phyloP scores from a whole-genome alignment of 225 moss, liverwort and hornwort species.

The Bryum argenteum region DNA sequence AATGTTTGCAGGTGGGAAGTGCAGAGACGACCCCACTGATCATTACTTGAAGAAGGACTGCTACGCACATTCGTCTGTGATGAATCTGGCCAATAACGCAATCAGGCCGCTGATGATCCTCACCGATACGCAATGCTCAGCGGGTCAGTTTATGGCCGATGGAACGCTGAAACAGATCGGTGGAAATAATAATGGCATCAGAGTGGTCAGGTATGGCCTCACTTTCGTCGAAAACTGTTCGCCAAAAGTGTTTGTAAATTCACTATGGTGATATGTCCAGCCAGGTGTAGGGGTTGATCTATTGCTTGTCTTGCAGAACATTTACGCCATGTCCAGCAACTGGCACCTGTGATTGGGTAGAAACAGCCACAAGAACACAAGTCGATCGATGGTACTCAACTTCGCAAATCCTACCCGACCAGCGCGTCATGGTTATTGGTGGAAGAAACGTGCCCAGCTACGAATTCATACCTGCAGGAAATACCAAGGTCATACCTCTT shows the following conservation, averaged over 20 bases:
- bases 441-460: conserved; percentile 30
- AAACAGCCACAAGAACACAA: conserved; percentile 31
- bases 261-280: not conserved
- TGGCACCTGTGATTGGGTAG: conserved; percentile 44
- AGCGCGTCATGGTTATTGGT: conserved; percentile 33
- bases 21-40: conserved; percentile 41
- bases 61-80: conserved; percentile 59
- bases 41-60: conserved; percentile 44
- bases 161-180: conserved; percentile 64
- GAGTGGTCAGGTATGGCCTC: conserved; percentile 39
- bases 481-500: conserved; percentile 16
- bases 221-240: not conserved
- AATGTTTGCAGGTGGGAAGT: conserved; percentile 32
- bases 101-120: conserved; percentile 59
- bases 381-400: conserved; percentile 40
- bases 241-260: not conserved
- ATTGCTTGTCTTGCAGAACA: conserved; percentile 24
- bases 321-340: conserved; percentile 32
- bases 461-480: conserved; percentile 32
- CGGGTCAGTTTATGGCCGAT: conserved; percentile 47
- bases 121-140: conserved; percentile 73
- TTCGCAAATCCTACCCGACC: conserved; percentile 30
- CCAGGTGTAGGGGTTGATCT: not conserved
- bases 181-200: conserved; percentile 57
- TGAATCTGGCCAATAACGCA: conserved; percentile 45